phyloP scores from a whole-genome alignment of 2,329 filamentous ascomycete genomes.

The Dissoconium aciculare region DNA sequence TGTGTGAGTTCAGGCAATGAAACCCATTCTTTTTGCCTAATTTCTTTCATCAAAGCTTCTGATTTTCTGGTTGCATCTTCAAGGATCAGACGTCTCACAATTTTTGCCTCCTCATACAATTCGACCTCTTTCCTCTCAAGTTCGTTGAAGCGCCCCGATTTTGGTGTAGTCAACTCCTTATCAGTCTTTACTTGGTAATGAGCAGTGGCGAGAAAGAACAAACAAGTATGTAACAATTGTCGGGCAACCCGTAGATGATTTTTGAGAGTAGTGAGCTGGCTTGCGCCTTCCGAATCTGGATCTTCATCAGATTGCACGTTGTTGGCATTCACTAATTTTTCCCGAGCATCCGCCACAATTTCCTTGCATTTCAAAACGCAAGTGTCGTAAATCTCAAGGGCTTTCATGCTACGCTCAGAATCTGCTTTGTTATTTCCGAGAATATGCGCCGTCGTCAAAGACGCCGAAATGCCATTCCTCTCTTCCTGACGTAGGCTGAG shows the following conservation, averaged over 20 bases:
- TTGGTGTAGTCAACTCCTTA: conserved; percentile 45
- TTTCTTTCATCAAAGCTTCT: conserved; percentile 46
- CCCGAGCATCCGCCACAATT: conserved; percentile 41
- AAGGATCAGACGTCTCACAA: conserved; percentile 65
- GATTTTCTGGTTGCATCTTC: conserved; percentile 42
- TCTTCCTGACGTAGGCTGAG: conserved; percentile 51
- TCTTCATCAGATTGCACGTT: conserved; percentile 21
- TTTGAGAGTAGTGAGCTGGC: conserved; percentile 26
- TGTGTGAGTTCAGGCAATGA: conserved; percentile 33
- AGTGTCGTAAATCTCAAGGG: conserved; percentile 51
- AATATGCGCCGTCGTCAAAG: conserved; percentile 59
- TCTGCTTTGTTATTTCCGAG: conserved; percentile 55
- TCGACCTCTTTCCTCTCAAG: conserved; percentile 57
- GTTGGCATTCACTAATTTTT: conserved; percentile 2
- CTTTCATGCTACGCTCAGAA: conserved; percentile 41
- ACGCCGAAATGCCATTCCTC: conserved; percentile 49
- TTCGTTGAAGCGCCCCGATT: conserved; percentile 49
- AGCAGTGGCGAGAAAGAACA: conserved; percentile 73
- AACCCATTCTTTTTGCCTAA: conserved; percentile 41
- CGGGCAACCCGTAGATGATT: conserved; percentile 56
- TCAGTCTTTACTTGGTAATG: conserved; percentile 72
- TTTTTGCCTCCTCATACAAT: conserved; percentile 65
- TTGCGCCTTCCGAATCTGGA: conserved; percentile 14
- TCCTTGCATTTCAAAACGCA: conserved; percentile 50
- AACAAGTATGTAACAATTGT: conserved; percentile 65